phyloP scores from a whole-genome alignment of 495 filamentous ascomycete genomes.

The Penicillium chermesinum region DNA sequence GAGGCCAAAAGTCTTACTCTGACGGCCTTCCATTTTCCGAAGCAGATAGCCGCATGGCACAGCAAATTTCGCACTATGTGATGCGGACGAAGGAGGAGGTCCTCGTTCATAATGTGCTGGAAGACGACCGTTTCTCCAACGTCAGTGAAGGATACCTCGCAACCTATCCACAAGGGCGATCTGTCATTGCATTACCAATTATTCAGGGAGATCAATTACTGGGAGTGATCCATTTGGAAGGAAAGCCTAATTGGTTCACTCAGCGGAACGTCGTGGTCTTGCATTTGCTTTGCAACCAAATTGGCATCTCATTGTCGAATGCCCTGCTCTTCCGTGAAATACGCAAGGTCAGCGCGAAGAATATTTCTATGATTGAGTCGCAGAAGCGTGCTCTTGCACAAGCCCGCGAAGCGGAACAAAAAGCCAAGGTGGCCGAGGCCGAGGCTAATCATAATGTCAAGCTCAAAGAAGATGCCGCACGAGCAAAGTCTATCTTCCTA shows the following conservation, averaged over 20 bases:
- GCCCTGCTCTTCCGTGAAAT: conserved; percentile 77
- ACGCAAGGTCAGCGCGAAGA: conserved; percentile 72
- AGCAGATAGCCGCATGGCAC: conserved; percentile 61
- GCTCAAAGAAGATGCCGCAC: conserved; percentile 84
- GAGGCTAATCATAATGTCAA: conserved; percentile 83
- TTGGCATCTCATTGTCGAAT: conserved; percentile 83
- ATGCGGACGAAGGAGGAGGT: conserved; percentile 79
- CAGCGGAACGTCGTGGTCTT: conserved; percentile 82
- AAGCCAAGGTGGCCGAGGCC: conserved; percentile 76
- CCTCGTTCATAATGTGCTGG: conserved; percentile 74
- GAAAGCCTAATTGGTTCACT: conserved; percentile 78
- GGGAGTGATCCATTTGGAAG: conserved; percentile 82
- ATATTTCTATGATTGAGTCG: conserved; percentile 80
- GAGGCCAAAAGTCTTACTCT: conserved; percentile 50
- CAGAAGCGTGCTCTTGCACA: conserved; percentile 78
- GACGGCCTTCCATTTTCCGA: conserved; percentile 61
- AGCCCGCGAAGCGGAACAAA: conserved; percentile 73
- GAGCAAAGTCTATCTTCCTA: conserved; percentile 86
- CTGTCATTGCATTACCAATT: conserved; percentile 82
- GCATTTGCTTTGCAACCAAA: conserved; percentile 82
- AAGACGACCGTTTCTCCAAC: conserved; percentile 83
- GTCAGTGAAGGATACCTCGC: conserved; percentile 65
- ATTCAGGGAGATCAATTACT: conserved; percentile 71
- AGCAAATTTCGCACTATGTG: conserved; percentile 76
- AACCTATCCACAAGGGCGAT: conserved; percentile 63